Evolutionary conservation across 2,329 filamentous ascomycete species (phyloP).

Genomic region (Colletotrichum brevisporum): DNA sequence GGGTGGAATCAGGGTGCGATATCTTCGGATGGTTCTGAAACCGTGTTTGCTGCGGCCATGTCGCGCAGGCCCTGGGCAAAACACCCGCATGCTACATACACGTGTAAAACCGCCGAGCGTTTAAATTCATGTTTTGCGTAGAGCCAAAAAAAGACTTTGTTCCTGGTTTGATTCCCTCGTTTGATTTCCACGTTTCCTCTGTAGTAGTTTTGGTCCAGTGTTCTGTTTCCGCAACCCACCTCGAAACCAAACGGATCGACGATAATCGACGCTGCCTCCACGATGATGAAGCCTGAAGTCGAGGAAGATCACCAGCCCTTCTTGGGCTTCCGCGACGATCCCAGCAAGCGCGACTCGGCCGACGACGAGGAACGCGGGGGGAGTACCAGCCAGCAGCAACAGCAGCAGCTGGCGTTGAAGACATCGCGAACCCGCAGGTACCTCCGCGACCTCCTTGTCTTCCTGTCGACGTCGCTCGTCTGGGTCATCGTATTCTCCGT

Average conservation of each 20-base stretch:
- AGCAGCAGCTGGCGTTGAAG: background rate
- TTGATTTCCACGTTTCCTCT: background rate
- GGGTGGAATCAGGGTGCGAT: constrained; percentile 9
- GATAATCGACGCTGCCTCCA: background rate
- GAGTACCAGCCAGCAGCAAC: background rate
- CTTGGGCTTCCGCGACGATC: constrained; percentile 28
- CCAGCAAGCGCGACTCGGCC: background rate
- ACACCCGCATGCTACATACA: constrained; percentile 10
- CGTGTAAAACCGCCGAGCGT: background rate
- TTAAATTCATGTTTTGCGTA: constrained; percentile 1
- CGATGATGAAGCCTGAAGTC: constrained; percentile 22
- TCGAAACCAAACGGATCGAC: constrained; percentile 13
- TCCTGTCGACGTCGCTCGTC: constrained; percentile 41
- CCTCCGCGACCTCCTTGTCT: constrained; percentile 19
- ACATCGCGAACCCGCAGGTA: constrained; percentile 1
- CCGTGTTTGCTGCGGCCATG: constrained; percentile 14
- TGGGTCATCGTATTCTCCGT: constrained; percentile 41
- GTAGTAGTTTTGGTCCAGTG: background rate
- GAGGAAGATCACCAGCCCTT: constrained; percentile 32
- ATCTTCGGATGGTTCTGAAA: constrained; percentile 28
- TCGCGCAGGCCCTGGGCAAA: constrained; percentile 11
- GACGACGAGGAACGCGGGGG: background rate
- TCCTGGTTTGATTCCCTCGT: background rate
- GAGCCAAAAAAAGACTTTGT: background rate
- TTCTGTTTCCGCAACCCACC: background rate